Evolutionary conservation across 148 eudicot species (phyloP), one percentile per base, ranked within the genome.

Genomic region (Vaccinium vitisidaea): DNA sequence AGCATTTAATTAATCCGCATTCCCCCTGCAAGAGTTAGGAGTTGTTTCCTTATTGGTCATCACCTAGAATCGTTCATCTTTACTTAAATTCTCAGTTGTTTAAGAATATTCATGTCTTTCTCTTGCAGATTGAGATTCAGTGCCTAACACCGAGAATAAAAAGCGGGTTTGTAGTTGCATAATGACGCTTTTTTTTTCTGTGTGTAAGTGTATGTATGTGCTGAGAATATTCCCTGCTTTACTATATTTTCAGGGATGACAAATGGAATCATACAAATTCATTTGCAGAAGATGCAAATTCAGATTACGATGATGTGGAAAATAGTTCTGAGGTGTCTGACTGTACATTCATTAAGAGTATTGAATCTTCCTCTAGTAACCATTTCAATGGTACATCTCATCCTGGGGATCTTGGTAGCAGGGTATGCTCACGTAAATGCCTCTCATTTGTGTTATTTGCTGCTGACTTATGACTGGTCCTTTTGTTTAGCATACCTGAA

Each of bases 81-180:
- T 16, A 11, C 49, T 43, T 43, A 84, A 30, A 52, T 25, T 11
- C 55, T 79, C 81, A 54, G 13, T 46, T 82, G 71, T 83, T 15
- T 39, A 50, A 80, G 21, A 56, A 71, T 65, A 50, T 81, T 82
- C 14, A 71, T 74, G 6, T 75, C 46, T 32, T 49, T 81, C 39
- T 55, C 71, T 84, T 87, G 87, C 92, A 95, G 98, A 83, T 93
- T 86, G 91, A 90, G 86, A 85, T 95, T 86, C 97, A 93, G 70
- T 92, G 98, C 86, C 83, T 90, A 59, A 91, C 90, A 80, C 93
- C 91, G 36, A 91, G 87, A 88, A 55, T 89, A 70, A 92, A 87
- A 85, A 54, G 69, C 87, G 88, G 95, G 98, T 94, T 69, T 81
- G 89, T 77, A 46, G 65, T 59, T 36, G 50, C 39, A 27, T 69